These are phyloP conservation scores for Cryphonectria nitschkei DNA, from an alignment of 2,329 filamentous ascomycete species.

Conservation along the genomic window DNA sequence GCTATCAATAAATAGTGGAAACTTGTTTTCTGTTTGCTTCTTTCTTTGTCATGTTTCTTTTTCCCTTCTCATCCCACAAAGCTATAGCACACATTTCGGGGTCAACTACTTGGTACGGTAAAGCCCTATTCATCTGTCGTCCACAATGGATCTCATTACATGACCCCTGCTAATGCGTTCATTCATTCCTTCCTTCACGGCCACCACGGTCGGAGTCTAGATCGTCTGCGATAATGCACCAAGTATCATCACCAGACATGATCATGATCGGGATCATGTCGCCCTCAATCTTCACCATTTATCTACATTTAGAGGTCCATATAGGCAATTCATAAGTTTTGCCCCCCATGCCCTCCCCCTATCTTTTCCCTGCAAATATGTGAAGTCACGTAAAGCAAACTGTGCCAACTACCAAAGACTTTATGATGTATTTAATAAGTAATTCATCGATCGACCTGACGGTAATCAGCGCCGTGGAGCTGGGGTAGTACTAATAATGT, in stretches of 20 bases:
- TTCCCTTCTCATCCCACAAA: no score
- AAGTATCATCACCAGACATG: not conserved
- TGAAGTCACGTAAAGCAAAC: not conserved
- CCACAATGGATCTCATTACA: not conserved
- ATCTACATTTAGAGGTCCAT: not conserved
- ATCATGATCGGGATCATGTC: no score
- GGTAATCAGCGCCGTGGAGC: slow-evolving; percentile 8
- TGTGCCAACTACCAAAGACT: not conserved
- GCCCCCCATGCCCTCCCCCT: not conserved
- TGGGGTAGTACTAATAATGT: slow-evolving; percentile 3
- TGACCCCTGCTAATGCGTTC: not conserved
- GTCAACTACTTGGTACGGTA: not conserved
- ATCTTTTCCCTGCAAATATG: not conserved
- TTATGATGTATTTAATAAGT: not conserved
- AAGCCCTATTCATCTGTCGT: not conserved
- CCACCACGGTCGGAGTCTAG: not conserved
- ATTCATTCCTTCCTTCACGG: not conserved
- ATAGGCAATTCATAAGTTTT: not conserved
- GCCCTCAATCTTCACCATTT: not conserved
- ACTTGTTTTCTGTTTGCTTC: no score
- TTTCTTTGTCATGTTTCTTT: not conserved
- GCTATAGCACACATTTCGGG: not conserved
- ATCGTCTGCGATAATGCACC: not conserved
- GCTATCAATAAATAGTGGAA: not conserved
- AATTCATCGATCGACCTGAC: slow-evolving; percentile 6